Percentiles rank a stretch among this genome's conserved stretches.
Conservation (phyloP, 2,329 filamentous ascomycete species). For the Curvularia lunata region DNA sequence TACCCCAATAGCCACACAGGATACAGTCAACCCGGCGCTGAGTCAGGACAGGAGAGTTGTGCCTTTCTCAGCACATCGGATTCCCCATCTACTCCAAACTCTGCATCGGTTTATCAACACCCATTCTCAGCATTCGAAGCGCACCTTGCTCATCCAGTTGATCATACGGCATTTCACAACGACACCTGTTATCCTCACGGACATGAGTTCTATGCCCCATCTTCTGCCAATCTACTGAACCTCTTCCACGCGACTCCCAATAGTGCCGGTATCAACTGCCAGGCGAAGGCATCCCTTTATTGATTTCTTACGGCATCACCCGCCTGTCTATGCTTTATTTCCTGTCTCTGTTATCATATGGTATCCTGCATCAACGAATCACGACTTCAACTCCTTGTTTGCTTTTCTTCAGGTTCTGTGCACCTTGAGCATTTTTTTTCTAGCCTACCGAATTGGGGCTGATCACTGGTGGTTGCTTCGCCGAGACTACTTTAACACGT, state of each 20-base stretch:
- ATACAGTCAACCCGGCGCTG: conserved; percentile 12
- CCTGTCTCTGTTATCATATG: background rate
- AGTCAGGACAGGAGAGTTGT: background rate
- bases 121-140: conserved; percentile 14
- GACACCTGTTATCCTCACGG: conserved; percentile 6
- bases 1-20: conserved; percentile 6
- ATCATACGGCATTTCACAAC: conserved; percentile 6
- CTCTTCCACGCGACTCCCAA: conserved; percentile 20
- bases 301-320: conserved; percentile 2
- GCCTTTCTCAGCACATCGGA: conserved; percentile 7
- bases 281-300: background rate
- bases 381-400: conserved; percentile 14
- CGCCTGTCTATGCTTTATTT: background rate
- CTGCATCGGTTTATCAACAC: conserved; percentile 12
- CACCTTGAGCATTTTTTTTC: conserved; percentile 5
- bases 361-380: conserved; percentile 5
- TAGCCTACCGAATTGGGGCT: conserved; percentile 16
- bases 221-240: conserved; percentile 3
- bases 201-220: conserved; percentile 5
- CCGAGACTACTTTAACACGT: conserved; percentile 17
- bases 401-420: background rate
- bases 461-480: conserved; percentile 21
- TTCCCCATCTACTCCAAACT: background rate
- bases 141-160: conserved; percentile 11
- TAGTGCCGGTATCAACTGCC: conserved; percentile 9